These are phyloP conservation scores for Pleoardoris graminearum DNA, from an alignment of 2,329 filamentous ascomycete species.

Conservation along the genomic window DNA sequence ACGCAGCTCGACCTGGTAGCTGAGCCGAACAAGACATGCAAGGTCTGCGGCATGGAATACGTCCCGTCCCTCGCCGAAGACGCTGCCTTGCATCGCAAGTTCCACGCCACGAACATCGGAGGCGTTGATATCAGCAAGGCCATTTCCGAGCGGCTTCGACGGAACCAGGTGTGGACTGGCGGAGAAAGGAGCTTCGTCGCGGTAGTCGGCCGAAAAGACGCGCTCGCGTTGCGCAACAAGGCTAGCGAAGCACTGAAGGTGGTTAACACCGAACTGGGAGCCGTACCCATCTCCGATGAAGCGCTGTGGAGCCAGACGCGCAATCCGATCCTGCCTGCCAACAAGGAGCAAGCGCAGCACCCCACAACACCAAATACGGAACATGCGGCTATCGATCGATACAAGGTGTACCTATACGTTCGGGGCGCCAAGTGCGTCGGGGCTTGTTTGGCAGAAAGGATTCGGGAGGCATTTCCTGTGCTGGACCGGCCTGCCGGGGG, in stretches of 20 bases:
- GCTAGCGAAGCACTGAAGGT: slow-evolving; percentile 61
- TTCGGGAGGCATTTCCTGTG: slow-evolving; percentile 60
- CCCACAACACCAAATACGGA: slow-evolving; percentile 25
- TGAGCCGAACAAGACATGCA: slow-evolving; percentile 60
- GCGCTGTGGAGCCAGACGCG: slow-evolving; percentile 59
- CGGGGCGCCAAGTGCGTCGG: slow-evolving; percentile 65
- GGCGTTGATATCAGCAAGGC: slow-evolving; percentile 65
- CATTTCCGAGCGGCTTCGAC: slow-evolving; percentile 57
- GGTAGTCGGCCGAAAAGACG: slow-evolving; percentile 60
- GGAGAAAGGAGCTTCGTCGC: slow-evolving; percentile 56
- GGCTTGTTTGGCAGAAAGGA: slow-evolving; percentile 63
- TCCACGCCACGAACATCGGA: slow-evolving; percentile 63
- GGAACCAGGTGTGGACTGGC: slow-evolving; percentile 55
- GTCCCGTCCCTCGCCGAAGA: slow-evolving; percentile 65
- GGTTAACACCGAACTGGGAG: slow-evolving; percentile 64
- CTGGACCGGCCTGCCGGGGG: slow-evolving; percentile 27
- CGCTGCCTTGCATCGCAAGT: slow-evolving; percentile 64
- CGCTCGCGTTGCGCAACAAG: slow-evolving; percentile 56
- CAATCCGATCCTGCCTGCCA: slow-evolving; percentile 11
- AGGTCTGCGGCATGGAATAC: slow-evolving; percentile 68
- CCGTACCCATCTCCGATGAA: slow-evolving; percentile 61
- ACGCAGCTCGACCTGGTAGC: slow-evolving; percentile 64
- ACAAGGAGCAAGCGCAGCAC: slow-evolving; percentile 35
- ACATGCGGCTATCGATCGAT: slow-evolving; percentile 50
- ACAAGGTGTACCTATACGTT: slow-evolving; percentile 65